These are phyloP conservation scores for Tanozyma kutaoensis DNA, from an alignment of 805 yeast species.

Conservation along the genomic window DNA sequence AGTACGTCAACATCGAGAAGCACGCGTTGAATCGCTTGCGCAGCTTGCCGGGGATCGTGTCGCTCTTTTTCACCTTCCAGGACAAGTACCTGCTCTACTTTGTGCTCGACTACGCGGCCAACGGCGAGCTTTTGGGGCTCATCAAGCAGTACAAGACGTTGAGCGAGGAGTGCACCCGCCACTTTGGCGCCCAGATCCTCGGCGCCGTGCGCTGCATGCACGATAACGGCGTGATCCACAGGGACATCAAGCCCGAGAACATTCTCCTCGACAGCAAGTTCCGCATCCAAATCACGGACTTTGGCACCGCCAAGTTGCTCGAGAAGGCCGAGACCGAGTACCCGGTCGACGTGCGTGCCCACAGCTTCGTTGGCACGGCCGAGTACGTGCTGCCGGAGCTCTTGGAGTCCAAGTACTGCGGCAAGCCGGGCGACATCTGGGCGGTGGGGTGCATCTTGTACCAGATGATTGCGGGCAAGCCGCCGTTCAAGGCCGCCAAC, in stretches of 20 bases:
- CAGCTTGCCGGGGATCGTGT: constrained; percentile 47
- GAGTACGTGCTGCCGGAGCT: constrained; percentile 78
- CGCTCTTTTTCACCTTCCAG: constrained; percentile 66
- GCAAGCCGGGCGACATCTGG: constrained; percentile 50
- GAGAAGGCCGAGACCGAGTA: constrained; percentile 36
- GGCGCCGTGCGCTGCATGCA: no score
- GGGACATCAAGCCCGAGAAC: constrained; percentile 79
- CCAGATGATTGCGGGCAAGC: constrained; percentile 54
- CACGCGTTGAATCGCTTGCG: constrained; percentile 63
- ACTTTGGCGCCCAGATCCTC: constrained; percentile 37
- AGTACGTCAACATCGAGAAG: constrained; percentile 74
- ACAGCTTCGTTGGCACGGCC: constrained; percentile 78
- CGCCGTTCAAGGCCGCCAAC: constrained; percentile 75
- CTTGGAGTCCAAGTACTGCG: constrained; percentile 56
- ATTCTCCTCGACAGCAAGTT: constrained; percentile 49
- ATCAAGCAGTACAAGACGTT: constrained; percentile 60
- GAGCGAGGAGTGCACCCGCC: constrained; percentile 53
- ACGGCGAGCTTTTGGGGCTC: constrained; percentile 61
- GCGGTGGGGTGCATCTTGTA: constrained; percentile 48
- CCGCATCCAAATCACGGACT: constrained; percentile 64
- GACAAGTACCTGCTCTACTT: constrained; percentile 63
- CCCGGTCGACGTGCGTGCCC: constrained; percentile 58
- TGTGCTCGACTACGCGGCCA: constrained; percentile 66
- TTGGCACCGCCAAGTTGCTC: constrained; percentile 70
- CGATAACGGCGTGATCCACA: constrained; percentile 53